Evolutionary conservation across 306 rosid genomes (phyloP).

Genomic region (Crataegus laevigata): DNA sequence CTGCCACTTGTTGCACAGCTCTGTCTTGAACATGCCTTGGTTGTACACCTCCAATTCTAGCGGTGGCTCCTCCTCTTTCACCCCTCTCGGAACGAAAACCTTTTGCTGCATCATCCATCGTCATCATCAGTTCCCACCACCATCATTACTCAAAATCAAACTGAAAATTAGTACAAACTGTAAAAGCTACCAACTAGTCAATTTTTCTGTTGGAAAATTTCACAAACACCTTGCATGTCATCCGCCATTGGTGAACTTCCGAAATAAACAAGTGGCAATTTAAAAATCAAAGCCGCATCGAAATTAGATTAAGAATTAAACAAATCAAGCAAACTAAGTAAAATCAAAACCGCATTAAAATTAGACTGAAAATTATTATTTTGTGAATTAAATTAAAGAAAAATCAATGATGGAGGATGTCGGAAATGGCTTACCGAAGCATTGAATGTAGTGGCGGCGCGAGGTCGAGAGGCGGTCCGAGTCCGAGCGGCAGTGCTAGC

Average conservation of each 20-base stretch:
- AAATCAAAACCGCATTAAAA: neutral
- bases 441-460: slow-evolving; percentile 36
- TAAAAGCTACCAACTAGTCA: neutral
- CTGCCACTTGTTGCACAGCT: slow-evolving; percentile 53
- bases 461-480: slow-evolving; percentile 42
- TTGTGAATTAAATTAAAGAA: neutral
- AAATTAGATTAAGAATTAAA: neutral
- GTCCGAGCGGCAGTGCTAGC: slow-evolving; percentile 36
- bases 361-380: neutral
- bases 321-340: neutral
- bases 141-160: neutral
- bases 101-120: slow-evolving; percentile 25
- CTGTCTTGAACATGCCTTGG: slow-evolving; percentile 44
- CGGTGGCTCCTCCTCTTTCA: slow-evolving; percentile 25
- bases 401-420: neutral
- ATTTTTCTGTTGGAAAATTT: neutral
- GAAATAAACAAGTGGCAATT: neutral
- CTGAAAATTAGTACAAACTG: neutral
- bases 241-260: neutral
- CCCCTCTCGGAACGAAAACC: slow-evolving; percentile 31
- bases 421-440: slow-evolving; percentile 45
- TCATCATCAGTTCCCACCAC: neutral
- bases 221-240: neutral
- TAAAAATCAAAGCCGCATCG: neutral
- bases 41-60: slow-evolving; percentile 36